These are phyloP conservation scores for Asclepias syriaca DNA, from an alignment of 257 asterid genomes.

Conservation along the genomic window DNA sequence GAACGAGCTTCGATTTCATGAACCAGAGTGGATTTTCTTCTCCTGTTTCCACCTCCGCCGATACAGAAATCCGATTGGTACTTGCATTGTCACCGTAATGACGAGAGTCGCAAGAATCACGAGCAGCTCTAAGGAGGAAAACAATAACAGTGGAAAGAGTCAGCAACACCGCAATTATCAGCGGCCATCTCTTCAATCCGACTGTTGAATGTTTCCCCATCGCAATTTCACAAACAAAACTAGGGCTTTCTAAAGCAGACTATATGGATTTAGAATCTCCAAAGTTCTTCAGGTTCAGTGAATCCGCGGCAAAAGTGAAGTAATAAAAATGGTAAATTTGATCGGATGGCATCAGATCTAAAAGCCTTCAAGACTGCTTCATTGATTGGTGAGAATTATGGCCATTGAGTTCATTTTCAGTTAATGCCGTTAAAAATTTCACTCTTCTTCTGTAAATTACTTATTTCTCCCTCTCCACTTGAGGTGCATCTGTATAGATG, in stretches of 20 bases:
- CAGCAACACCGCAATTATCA: neutral
- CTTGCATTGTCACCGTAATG: slow-evolving; percentile 21
- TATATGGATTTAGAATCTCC: neutral
- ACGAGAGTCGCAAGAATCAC: slow-evolving; percentile 48
- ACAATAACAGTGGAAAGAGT: slow-evolving; percentile 23
- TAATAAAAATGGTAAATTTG: neutral
- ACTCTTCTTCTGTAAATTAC: no score
- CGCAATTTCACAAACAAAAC: neutral
- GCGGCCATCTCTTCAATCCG: slow-evolving; percentile 6
- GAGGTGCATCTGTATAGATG: no score
- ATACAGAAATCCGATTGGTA: slow-evolving; percentile 20
- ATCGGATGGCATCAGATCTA: neutral
- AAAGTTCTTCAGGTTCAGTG: neutral
- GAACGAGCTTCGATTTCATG: slow-evolving; percentile 74
- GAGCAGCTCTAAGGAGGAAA: slow-evolving; percentile 60
- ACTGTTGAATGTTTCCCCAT: slow-evolving; percentile 3
- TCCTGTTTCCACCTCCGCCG: slow-evolving; percentile 9
- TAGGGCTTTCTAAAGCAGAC: neutral
- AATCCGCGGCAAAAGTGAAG: neutral
- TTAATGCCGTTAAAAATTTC: no score
- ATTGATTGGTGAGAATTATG: no score
- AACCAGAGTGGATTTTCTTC: slow-evolving; percentile 49
- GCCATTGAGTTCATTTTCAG: no score
- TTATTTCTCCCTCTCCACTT: no score
- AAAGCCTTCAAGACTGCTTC: no score